A percentile compares a stretch with the other conserved stretches of the same genome.
Evolutionary conservation across 495 filamentous ascomycete species (phyloP).

Genomic region (Penicillium odoratum): DNA sequence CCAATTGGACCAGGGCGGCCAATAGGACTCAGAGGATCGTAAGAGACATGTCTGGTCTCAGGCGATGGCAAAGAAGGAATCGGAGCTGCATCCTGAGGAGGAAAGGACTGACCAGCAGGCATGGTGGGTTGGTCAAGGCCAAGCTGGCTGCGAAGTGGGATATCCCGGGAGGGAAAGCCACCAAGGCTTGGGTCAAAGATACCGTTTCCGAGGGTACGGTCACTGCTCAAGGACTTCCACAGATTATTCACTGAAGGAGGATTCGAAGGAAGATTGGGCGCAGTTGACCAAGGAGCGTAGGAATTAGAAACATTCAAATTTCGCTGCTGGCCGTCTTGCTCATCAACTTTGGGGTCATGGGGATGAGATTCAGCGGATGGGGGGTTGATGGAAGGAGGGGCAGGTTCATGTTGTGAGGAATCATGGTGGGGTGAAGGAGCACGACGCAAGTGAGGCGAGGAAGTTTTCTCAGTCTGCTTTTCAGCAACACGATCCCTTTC

Average conservation of each 20-base stretch:
- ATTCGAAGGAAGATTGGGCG: conserved; percentile 32
- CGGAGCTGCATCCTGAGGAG: conserved; percentile 34
- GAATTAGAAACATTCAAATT: conserved; percentile 37
- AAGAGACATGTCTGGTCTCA: conserved; percentile 36
- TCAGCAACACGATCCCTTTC: conserved; percentile 41
- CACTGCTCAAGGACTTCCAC: conserved; percentile 72
- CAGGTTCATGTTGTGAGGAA: conserved; percentile 15
- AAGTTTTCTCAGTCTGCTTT: conserved; percentile 28
- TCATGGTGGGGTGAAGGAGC: conserved; percentile 38
- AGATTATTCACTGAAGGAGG: conserved; percentile 58
- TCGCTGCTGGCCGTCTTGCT: conserved; percentile 41
- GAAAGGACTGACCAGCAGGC: conserved; percentile 31
- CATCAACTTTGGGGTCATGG: conserved; percentile 33
- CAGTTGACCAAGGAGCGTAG: conserved; percentile 43
- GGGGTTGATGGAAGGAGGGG: conserved; percentile 30
- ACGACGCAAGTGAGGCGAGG: conserved; percentile 28
- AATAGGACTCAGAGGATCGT: conserved; percentile 41
- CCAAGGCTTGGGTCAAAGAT: conserved; percentile 68
- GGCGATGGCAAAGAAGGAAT: conserved; percentile 38
- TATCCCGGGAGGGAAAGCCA: conserved; percentile 41
- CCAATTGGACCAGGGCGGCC: conserved; percentile 53
- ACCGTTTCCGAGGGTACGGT: conserved; percentile 74
- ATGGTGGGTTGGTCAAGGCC: conserved; percentile 41
- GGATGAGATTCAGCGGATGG: conserved; percentile 1
- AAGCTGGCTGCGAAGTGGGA: conserved; percentile 40